Evolutionary conservation across 177 flowering plant genomes (phyloP).

Genomic region (Vitis hybrid): DNA sequence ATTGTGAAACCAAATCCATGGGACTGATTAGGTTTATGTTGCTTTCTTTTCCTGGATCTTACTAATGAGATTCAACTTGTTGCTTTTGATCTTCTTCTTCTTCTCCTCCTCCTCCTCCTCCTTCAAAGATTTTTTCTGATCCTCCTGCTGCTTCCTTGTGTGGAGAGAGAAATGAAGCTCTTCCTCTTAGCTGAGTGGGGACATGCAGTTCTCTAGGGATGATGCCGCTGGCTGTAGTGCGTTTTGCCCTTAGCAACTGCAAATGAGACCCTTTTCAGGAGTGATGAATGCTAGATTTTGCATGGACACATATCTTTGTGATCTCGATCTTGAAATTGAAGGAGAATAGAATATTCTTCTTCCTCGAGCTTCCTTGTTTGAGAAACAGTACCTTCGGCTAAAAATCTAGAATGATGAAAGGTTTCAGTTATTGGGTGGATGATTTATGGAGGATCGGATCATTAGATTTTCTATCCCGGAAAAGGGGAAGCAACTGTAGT

Average conservation of each 20-base stretch:
- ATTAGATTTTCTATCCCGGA: constrained; percentile 15
- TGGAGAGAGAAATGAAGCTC: too few species aligned
- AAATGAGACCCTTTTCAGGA: too few species aligned
- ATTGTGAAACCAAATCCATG: constrained; percentile 15
- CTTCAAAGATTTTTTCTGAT: too few species aligned
- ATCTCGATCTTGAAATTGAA: neutral
- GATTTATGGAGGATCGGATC: constrained; percentile 11
- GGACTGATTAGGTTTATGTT: too few species aligned
- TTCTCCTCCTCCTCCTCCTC: neutral
- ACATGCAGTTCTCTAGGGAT: too few species aligned
- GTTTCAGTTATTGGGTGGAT: constrained; percentile 6
- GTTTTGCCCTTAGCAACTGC: too few species aligned
- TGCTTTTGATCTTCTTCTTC: neutral
- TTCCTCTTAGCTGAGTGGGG: too few species aligned
- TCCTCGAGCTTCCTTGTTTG: neutral
- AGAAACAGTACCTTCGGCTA: neutral
- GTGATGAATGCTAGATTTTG: neutral
- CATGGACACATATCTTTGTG: neutral
- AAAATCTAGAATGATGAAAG: neutral
- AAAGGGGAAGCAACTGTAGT: constrained; percentile 20
- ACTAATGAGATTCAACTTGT: too few species aligned
- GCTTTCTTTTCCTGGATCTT: too few species aligned
- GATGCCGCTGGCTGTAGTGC: too few species aligned
- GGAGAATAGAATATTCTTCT: neutral
- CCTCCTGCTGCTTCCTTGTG: too few species aligned